Base-by-base conservation (phyloP, 2,329 filamentous ascomycete genomes). In the Lachnellula willkommii region DNA sequence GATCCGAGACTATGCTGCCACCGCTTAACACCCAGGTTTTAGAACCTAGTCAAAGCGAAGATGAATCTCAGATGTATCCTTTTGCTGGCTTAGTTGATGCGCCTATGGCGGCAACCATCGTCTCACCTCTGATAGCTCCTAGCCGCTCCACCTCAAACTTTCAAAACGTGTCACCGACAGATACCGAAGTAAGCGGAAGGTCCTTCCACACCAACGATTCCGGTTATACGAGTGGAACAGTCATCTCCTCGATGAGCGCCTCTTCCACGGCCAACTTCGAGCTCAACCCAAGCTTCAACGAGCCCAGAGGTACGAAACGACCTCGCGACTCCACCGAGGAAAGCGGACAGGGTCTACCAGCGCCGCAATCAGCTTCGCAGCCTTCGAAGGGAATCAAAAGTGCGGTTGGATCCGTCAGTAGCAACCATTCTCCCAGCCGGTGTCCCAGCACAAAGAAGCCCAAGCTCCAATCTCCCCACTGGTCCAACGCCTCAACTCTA, bases 201-300 rank as follows among this genome's bases (percentile, higher is more conserved):
- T 59, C 62, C 6, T 63, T 63, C 28, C 59, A 61, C 26, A 60
- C 60, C 4, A 50, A 49, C 3, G 63, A 66, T 52, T 65, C 64
- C 1, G 63, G 62, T 2, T 66, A 64, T 37, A 60, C 64, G 11
- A 64, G 62, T 50, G 62, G 59, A 24, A 63, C 62, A 15, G 54
- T 59, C 15, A 22, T 55, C 5, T 58, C 62, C 12, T 37, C 55
- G 14, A 50, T 47, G 45, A 50, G 39, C 46, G 28, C 39, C 35
- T 52, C 50, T 17, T 57, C 58, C 3, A 46, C 52, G 35, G 32
- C 49, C 11, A 52, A 50, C 32, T 56, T 62, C 48, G 47, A 57
- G 40, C 43, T 54, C 6, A 52, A 56, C 53, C 58, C 52, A 14
- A 52, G 57, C 42, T 57, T 63, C 39, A 57, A 53, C 15, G 51